Conservation (phyloP, 352 stramenopile genomes). For the Phytophthora multivora region DNA sequence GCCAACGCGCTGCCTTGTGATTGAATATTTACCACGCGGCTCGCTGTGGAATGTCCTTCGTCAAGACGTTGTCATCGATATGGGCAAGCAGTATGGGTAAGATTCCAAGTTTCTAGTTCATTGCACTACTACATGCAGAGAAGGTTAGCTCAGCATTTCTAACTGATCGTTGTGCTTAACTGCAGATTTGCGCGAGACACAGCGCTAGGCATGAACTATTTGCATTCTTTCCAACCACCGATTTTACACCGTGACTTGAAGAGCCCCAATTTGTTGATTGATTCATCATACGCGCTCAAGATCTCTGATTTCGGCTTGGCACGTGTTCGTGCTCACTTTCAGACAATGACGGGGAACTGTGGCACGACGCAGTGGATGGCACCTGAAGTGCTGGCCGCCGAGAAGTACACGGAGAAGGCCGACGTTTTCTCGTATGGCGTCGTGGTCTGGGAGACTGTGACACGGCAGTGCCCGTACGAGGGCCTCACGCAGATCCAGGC, state of each 20-base stretch:
- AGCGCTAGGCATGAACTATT: conserved; percentile 87
- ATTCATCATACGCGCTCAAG: conserved; percentile 83
- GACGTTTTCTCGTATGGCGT: conserved; percentile 89
- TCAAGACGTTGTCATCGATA: conserved; percentile 75
- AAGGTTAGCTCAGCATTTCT: neutral
- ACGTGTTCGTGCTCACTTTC: conserved; percentile 80
- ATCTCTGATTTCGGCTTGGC: conserved; percentile 90
- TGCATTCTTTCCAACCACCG: conserved; percentile 86
- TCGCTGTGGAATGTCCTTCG: conserved; percentile 89
- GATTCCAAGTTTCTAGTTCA: conserved; percentile 6
- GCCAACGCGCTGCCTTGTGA: conserved; percentile 82
- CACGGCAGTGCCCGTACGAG: conserved; percentile 90
- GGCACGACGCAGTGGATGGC: conserved; percentile 90
- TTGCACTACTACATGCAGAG: neutral
- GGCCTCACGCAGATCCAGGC: conserved; percentile 91
- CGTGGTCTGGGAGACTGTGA: conserved; percentile 90
- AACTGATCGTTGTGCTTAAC: neutral
- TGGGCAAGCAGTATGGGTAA: conserved; percentile 73
- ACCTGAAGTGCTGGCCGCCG: conserved; percentile 77
- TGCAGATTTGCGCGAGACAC: conserved; percentile 79
- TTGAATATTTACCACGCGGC: conserved; percentile 82
- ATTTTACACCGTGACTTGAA: conserved; percentile 90
- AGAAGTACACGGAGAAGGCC: conserved; percentile 90
- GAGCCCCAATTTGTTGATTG: conserved; percentile 83
- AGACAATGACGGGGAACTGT: conserved; percentile 90